Evolutionary conservation across 2,329 filamentous ascomycete species (phyloP).

Genomic region (Apiospora saccharicola): DNA sequence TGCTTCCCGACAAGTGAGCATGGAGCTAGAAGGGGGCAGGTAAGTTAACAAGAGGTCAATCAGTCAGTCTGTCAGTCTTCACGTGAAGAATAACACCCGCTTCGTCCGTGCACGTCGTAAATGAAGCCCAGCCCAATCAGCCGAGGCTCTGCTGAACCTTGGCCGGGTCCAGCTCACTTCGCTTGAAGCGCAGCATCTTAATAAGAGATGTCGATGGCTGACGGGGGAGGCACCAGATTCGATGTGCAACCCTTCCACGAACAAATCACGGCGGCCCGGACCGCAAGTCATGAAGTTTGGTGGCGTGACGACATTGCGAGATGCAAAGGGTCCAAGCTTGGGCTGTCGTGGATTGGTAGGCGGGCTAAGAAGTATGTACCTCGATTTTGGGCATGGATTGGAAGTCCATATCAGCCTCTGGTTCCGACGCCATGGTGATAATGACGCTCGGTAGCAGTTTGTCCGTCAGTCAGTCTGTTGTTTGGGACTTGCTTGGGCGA

Average conservation of each 20-base stretch:
- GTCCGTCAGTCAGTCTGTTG: not conserved
- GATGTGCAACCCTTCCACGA: constrained; percentile 19
- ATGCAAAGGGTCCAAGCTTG: constrained; percentile 5
- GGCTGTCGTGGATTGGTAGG: constrained; percentile 21
- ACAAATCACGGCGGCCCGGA: constrained; percentile 22
- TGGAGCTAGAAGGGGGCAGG: constrained; percentile 64
- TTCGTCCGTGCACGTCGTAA: not conserved
- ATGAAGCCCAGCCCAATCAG: not conserved
- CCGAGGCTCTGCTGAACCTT: not conserved
- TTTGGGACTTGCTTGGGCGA: not conserved
- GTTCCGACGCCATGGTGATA: constrained; percentile 2
- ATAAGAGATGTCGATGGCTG: not conserved
- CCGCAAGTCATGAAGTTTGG: constrained; percentile 2
- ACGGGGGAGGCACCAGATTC: not conserved
- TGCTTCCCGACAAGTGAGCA: constrained; percentile 81
- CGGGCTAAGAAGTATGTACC: constrained; percentile 43
- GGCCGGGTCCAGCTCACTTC: not conserved
- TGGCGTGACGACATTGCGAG: constrained; percentile 19
- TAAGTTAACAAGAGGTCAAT: constrained; percentile 26
- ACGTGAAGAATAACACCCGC: not conserved
- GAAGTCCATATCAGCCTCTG: constrained; percentile 48
- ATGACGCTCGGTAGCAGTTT: not conserved
- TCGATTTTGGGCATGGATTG: constrained; percentile 62
- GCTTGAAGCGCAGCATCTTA: not conserved
- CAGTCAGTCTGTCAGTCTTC: not conserved